These are phyloP conservation scores for Hypoxylon sp. DNA, from an alignment of 2,329 filamentous ascomycete genomes.

Conservation along the genomic window DNA sequence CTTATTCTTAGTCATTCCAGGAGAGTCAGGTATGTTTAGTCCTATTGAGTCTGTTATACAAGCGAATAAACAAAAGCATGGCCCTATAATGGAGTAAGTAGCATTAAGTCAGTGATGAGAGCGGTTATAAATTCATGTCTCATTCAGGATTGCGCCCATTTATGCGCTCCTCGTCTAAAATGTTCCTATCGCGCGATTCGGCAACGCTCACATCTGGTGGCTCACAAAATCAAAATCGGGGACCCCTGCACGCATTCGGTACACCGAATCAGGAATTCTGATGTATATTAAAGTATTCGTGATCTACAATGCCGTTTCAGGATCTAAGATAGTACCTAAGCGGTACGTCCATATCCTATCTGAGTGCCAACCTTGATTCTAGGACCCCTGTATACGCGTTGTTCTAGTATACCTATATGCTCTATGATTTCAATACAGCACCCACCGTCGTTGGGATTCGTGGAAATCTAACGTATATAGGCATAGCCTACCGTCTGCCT, in stretches of 20 bases:
- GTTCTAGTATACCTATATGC: conserved; percentile 17
- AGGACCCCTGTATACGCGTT: conserved; percentile 12
- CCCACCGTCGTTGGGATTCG: background rate
- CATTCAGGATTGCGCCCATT: background rate
- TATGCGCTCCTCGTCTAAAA: background rate
- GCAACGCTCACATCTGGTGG: background rate
- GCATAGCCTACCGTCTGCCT: conserved; percentile 34
- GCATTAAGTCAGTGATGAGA: background rate
- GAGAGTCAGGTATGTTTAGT: background rate
- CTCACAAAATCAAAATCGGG: background rate
- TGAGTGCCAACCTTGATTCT: background rate
- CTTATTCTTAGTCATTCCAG: conserved; percentile 17
- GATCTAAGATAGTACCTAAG: conserved; percentile 12
- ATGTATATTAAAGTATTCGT: conserved; percentile 22
- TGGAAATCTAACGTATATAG: conserved; percentile 12
- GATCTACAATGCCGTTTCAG: conserved; percentile 12
- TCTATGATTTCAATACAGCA: conserved; percentile 7
- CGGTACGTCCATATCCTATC: conserved; percentile 10
- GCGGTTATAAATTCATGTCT: background rate
- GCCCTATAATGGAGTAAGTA: too few species aligned
- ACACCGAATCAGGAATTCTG: background rate
- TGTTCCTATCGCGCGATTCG: background rate
- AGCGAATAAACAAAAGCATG: background rate
- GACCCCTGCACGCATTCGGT: background rate
- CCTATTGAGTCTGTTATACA: background rate